Evolutionary conservation across 2,329 filamentous ascomycete species (phyloP).

Genomic region (Thielaviopsis euricoi): DNA sequence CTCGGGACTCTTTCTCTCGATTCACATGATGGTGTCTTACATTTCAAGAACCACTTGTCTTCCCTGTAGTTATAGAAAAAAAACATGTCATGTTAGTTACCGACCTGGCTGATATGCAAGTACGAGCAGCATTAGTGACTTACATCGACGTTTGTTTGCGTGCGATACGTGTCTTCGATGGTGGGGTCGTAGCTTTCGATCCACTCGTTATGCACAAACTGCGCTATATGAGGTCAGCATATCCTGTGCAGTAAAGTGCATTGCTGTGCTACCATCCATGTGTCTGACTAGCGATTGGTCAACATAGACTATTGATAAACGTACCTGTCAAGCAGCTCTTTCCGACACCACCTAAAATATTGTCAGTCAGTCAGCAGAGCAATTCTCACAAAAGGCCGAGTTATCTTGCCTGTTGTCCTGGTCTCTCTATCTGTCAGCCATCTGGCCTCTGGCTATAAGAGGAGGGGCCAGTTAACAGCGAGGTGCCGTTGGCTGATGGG

Average conservation of each 20-base stretch:
- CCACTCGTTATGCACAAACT: constrained; percentile 90
- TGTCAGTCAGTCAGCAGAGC: too few species aligned
- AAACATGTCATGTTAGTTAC: constrained; percentile 21
- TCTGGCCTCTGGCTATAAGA: too few species aligned
- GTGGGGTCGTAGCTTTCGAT: constrained; percentile 76
- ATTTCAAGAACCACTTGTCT: constrained; percentile 83
- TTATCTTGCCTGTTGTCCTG: too few species aligned
- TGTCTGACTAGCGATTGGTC: too few species aligned
- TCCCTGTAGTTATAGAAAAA: constrained; percentile 34
- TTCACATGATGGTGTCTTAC: constrained; percentile 28
- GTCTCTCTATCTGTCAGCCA: too few species aligned
- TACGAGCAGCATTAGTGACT: constrained; percentile 22
- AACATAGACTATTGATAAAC: constrained; percentile 15
- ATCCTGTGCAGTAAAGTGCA: not conserved
- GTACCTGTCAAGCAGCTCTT: constrained; percentile 85
- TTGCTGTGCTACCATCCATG: too few species aligned
- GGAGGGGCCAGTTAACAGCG: too few species aligned
- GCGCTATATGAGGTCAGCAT: constrained; percentile 36
- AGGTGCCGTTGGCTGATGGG: too few species aligned
- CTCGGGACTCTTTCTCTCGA: too few species aligned
- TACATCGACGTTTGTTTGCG: constrained; percentile 69
- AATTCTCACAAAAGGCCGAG: too few species aligned
- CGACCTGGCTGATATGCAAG: not conserved
- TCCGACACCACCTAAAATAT: constrained; percentile 57
- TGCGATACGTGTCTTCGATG: constrained; percentile 63